These are phyloP conservation scores for Tolypocladium album DNA, from an alignment of 2,329 filamentous ascomycete species.

Conservation along the genomic window DNA sequence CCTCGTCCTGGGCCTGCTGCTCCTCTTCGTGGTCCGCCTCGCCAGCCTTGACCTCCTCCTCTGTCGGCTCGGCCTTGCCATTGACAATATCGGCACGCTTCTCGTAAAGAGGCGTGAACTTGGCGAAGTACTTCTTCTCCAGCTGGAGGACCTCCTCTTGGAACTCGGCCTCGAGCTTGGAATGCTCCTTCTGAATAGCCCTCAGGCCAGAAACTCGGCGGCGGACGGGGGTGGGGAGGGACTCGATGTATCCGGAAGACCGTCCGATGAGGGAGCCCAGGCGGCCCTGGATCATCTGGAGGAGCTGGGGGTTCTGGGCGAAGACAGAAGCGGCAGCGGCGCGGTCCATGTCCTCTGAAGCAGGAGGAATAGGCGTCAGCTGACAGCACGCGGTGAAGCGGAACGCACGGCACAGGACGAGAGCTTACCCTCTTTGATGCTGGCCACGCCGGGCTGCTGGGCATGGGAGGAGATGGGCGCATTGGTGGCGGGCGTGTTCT, in stretches of 20 bases:
- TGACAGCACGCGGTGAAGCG: not conserved
- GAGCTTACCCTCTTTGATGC: constrained; percentile 89
- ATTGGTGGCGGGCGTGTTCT: constrained; percentile 93
- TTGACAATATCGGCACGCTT: constrained; percentile 92
- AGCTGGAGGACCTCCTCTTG: constrained; percentile 96
- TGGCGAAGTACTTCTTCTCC: constrained; percentile 99
- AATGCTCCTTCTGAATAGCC: constrained; percentile 97
- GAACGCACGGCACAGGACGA: not conserved
- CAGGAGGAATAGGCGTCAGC: constrained; percentile 8
- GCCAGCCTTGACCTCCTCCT: constrained; percentile 77
- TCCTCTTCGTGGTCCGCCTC: constrained; percentile 67
- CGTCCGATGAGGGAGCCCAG: constrained; percentile 86
- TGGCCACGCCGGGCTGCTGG: constrained; percentile 85
- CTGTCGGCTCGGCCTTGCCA: constrained; percentile 73
- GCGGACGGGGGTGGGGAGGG: constrained; percentile 77
- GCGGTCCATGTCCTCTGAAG: constrained; percentile 79
- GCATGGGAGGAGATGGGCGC: constrained; percentile 97
- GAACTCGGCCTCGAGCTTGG: constrained; percentile 95
- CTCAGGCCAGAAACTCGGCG: constrained; percentile 91
- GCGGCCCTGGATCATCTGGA: constrained; percentile 96
- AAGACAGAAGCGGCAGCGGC: constrained; percentile 83
- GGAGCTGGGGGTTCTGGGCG: constrained; percentile 86
- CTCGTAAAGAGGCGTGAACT: constrained; percentile 95
- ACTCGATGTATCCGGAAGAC: constrained; percentile 97
- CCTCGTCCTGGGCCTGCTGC: constrained; percentile 59